Evolutionary conservation across 2,329 filamentous ascomycete species (phyloP), one percentile per base, ranked within the genome.

Genomic region (Cordyceps pruinosa): DNA sequence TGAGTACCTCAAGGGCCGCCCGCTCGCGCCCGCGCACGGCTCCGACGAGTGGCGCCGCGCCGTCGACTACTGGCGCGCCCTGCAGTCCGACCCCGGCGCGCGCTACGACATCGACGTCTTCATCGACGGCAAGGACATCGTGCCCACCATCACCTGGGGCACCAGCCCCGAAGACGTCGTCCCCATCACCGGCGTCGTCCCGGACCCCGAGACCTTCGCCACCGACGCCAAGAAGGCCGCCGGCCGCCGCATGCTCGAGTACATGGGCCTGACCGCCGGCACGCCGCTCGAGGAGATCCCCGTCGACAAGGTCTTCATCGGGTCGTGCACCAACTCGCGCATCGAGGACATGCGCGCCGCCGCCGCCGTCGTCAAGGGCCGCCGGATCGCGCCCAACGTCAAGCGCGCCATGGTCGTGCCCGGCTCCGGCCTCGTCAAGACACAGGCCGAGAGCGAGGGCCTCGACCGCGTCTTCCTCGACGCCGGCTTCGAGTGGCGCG

Each of bases 281-380:
- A 96, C 89, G 0, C 87, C 83, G 9, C 94, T 99, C 86, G 84
- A 96, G 70, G 91, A 97, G n/a, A 87, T 99, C 63, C 74, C 79
- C 28, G 75, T 97, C 55, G 94, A 99, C 81, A 97, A 97, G 79
- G 86, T 97, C 63, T 99, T 97, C 71, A 97, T 97, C 65, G 94
- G 94, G 46, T 96, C 91, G 12, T 99, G 94, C 82, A 99, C 94
- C 37, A 99, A 99, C 72, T 90, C 93, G 15, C 85, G 94, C 68
- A 97, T 99, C 62, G 94, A 97, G 75, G 94, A 99, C 78, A 78
- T 99, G 62, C 85, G 93, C 41, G 88, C 89, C 30, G 94, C 93
- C 10, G 90, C 94, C 41, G 81, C 85, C 59, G 84, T 99, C 39
- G 89, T 97, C 60, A 84, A 92, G 70, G 94, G 93, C 67, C 89